Conservation (phyloP, 202 grass and related monocot genomes). For the Digitaria exilis region DNA sequence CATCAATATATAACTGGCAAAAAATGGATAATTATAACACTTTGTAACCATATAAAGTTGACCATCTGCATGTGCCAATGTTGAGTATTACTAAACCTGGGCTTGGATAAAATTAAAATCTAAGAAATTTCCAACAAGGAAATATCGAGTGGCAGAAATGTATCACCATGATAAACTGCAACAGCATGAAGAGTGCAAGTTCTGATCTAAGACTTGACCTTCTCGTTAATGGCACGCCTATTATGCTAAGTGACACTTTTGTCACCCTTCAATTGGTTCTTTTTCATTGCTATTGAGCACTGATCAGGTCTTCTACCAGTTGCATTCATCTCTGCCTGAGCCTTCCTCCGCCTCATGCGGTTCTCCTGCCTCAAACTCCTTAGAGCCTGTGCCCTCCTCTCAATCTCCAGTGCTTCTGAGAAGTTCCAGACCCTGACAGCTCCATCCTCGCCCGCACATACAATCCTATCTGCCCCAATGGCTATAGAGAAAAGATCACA, state of each 20-base stretch:
- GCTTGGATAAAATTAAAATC: constrained; percentile 10
- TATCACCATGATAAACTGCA: constrained; percentile 15
- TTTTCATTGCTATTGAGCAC: constrained; percentile 67
- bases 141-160: not conserved
- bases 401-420: constrained; percentile 80
- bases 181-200: constrained; percentile 24
- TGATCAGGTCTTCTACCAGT: constrained; percentile 60
- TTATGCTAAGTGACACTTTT: constrained; percentile 63
- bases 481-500: constrained; percentile 75
- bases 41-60: not conserved
- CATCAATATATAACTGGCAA: constrained; percentile 15
- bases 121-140: constrained; percentile 20
- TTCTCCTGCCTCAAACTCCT: constrained; percentile 82
- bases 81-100: constrained; percentile 31
- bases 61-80: constrained; percentile 39
- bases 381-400: constrained; percentile 70
- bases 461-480: constrained; percentile 76
- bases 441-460: constrained; percentile 91
- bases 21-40: constrained; percentile 19
- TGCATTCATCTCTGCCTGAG: constrained; percentile 74
- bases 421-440: constrained; percentile 90
- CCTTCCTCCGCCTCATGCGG: constrained; percentile 83
- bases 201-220: constrained; percentile 66
- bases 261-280: constrained; percentile 66
- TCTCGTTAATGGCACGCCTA: constrained; percentile 57